Evolutionary conservation across 2,329 filamentous ascomycete genomes (phyloP).

Genomic region (Colletotrichum spaethianum): DNA sequence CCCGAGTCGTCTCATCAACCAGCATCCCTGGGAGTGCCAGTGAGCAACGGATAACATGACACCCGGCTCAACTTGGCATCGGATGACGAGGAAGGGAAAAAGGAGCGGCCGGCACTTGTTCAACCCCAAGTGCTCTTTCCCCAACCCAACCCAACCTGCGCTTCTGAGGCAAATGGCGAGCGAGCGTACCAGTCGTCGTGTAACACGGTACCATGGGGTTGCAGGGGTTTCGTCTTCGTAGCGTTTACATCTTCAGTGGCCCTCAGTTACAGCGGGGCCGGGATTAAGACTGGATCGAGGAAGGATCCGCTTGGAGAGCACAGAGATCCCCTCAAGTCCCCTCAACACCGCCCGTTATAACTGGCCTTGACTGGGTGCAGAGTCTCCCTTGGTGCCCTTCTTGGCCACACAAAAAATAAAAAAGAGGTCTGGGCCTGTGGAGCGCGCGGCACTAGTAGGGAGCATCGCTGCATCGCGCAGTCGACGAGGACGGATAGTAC

Average conservation of each 20-base stretch:
- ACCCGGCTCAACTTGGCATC: neutral
- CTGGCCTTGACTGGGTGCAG: neutral
- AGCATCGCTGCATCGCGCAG: conserved; percentile 13
- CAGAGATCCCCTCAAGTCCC: neutral
- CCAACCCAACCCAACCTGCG: neutral
- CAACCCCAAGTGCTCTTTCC: neutral
- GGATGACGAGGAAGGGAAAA: neutral
- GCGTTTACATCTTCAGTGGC: conserved; percentile 19
- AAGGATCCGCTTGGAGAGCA: conserved; percentile 31
- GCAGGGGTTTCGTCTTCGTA: conserved; percentile 2
- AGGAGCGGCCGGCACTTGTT: neutral
- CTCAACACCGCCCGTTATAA: neutral
- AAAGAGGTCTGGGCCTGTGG: conserved; percentile 32
- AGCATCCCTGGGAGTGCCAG: neutral
- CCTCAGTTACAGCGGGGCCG: conserved; percentile 23
- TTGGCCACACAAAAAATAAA: conserved; percentile 8
- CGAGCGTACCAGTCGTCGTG: conserved; percentile 6
- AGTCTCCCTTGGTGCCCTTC: neutral
- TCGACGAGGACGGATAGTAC: conserved; percentile 2
- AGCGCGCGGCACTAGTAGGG: conserved; percentile 31
- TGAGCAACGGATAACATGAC: neutral
- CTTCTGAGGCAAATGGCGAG: neutral
- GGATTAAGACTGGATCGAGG: conserved; percentile 39
- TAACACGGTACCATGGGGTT: conserved; percentile 16
- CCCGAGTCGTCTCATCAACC: conserved; percentile 2